Conservation (phyloP, 2,329 filamentous ascomycete species). For the Stagonosporopsis chrysanthemi region DNA sequence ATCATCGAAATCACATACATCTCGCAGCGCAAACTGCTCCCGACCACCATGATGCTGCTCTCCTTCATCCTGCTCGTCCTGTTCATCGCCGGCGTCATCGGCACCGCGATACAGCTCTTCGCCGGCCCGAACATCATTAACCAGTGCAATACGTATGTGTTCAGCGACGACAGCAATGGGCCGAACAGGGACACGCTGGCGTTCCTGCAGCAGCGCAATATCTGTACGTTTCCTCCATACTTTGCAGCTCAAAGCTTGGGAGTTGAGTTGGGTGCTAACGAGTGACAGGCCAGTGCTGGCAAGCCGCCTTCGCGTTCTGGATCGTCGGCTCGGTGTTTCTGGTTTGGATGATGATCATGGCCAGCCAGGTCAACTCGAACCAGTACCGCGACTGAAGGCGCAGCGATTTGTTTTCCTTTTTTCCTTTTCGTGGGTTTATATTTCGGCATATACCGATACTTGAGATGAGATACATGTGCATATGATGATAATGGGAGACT, state of each 20-base stretch:
- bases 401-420: background rate
- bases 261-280: conserved; percentile 22
- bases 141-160: conserved; percentile 66
- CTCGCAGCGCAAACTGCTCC: conserved; percentile 63
- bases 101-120: conserved; percentile 69
- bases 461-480: conserved; percentile 1
- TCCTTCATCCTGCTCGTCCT: conserved; percentile 69
- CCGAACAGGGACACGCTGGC: conserved; percentile 64
- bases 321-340: conserved; percentile 69
- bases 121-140: conserved; percentile 64
- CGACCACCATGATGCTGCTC: conserved; percentile 65
- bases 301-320: conserved; percentile 69
- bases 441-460: conserved; percentile 4
- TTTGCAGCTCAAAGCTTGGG: too few species aligned
- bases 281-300: conserved; percentile 64
- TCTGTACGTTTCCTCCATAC: conserved; percentile 63
- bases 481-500: conserved; percentile 1
- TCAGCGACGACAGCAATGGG: conserved; percentile 55
- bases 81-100: conserved; percentile 68
- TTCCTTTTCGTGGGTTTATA: conserved; percentile 3
- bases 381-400: conserved; percentile 37
- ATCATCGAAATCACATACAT: conserved; percentile 65
- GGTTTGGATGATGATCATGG: conserved; percentile 72
- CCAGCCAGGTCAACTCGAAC: conserved; percentile 61
- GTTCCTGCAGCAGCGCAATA: conserved; percentile 68